phyloP scores from a whole-genome alignment of 345 rosid genomes.

The Camelina sativa region DNA sequence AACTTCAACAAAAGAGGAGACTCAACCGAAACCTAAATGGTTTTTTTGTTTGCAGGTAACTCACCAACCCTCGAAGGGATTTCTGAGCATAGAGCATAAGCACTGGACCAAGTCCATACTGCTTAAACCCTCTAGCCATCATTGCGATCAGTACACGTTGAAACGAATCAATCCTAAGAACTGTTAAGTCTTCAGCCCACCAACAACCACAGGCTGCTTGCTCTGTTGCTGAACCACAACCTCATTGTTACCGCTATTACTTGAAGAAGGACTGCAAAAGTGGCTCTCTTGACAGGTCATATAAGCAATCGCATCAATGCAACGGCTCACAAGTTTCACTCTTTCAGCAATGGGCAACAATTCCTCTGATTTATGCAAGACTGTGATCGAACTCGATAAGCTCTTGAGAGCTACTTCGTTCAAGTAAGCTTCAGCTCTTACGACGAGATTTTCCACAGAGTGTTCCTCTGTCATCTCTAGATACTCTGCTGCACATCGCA shows the following conservation, averaged over 20 bases:
- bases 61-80: slow-evolving; percentile 95
- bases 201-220: slow-evolving; percentile 65
- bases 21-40: neutral
- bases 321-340: slow-evolving; percentile 74
- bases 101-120: slow-evolving; percentile 83
- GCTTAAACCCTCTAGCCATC: slow-evolving; percentile 87
- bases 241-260: slow-evolving; percentile 50
- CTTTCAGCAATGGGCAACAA: slow-evolving; percentile 70
- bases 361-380: slow-evolving; percentile 61
- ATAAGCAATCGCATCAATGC: slow-evolving; percentile 81
- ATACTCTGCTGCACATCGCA: slow-evolving; percentile 83
- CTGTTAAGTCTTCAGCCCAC: slow-evolving; percentile 95
- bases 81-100: slow-evolving; percentile 96
- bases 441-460: slow-evolving; percentile 69
- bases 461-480: slow-evolving; percentile 90
- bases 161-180: slow-evolving; percentile 78
- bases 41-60: slow-evolving; percentile 42
- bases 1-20: neutral
- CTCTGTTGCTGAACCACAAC: slow-evolving; percentile 45
- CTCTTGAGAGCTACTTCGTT: slow-evolving; percentile 78
- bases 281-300: slow-evolving; percentile 76
- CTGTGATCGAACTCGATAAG: slow-evolving; percentile 69
- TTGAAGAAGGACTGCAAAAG: slow-evolving; percentile 51
- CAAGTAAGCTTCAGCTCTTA: slow-evolving; percentile 77
- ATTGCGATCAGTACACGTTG: slow-evolving; percentile 82